phyloP scores from a whole-genome alignment of 306 rosid genomes.

The Dicorynia guianensis region DNA sequence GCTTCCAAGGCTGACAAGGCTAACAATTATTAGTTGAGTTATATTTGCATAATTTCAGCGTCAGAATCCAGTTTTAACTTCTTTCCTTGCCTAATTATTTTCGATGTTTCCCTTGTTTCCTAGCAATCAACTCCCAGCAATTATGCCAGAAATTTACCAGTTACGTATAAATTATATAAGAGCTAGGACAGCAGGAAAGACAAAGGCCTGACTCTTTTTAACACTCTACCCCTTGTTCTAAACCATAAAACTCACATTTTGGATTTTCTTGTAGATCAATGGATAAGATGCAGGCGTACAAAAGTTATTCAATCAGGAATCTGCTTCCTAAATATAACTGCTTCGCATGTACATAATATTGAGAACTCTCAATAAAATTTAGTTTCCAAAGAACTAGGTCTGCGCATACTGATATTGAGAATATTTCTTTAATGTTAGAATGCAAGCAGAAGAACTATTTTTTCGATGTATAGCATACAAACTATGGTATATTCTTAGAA shows the following conservation, averaged over 20 bases:
- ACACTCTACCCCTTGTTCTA: too few relatives aligned
- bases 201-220: too few relatives aligned
- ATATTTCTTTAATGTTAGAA: background rate
- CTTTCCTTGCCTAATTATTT: too few relatives aligned
- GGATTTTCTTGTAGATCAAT: constrained; percentile 22
- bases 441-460: background rate
- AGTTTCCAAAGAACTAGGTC: constrained; percentile 18
- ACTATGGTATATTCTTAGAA: background rate
- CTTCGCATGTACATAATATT: constrained; percentile 17
- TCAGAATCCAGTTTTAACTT: too few relatives aligned
- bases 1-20: too few relatives aligned
- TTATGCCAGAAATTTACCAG: constrained; percentile 12
- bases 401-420: background rate
- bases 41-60: too few relatives aligned
- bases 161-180: too few relatives aligned
- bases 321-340: background rate
- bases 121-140: background rate
- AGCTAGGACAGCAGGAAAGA: too few relatives aligned
- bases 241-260: too few relatives aligned
- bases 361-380: constrained; percentile 28
- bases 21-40: too few relatives aligned
- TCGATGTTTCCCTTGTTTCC: too few relatives aligned
- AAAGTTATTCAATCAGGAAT: constrained; percentile 7
- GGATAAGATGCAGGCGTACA: background rate
- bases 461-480: constrained; percentile 3